Percentiles rank a stretch among this genome's conserved stretches.
Conservation (phyloP, 768 basidiomycete species). For the Boletus eberwhitei region DNA sequence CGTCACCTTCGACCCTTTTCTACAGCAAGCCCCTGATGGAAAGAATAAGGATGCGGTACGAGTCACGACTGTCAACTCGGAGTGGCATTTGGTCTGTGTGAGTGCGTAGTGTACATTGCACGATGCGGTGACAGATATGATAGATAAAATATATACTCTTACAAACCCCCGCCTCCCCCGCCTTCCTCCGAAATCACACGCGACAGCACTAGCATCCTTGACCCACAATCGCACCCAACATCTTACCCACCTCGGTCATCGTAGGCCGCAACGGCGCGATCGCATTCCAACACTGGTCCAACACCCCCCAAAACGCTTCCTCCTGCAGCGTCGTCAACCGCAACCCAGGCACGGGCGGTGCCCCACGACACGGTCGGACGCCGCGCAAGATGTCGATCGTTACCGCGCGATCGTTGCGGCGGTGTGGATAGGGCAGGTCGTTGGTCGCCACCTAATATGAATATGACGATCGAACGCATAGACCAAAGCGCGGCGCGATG, state of each 20-base stretch:
- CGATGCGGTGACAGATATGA: background rate
- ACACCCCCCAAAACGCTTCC: conserved; percentile 40
- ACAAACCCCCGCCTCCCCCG: background rate
- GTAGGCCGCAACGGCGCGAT: conserved; percentile 38
- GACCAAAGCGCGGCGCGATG: too few species aligned
- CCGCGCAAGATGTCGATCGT: conserved; percentile 54
- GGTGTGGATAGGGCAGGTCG: conserved; percentile 48
- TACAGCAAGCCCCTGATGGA: background rate
- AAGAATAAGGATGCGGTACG: background rate
- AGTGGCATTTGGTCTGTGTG: too few species aligned
- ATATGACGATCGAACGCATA: too few species aligned
- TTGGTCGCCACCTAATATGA: conserved; percentile 46
- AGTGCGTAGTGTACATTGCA: background rate
- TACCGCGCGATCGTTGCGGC: conserved; percentile 54
- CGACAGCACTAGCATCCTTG: background rate
- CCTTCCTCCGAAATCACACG: background rate
- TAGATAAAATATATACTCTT: background rate
- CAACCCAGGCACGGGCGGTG: conserved; percentile 19
- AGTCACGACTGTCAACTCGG: too few species aligned
- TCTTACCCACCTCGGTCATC: conserved; percentile 38
- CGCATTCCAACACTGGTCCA: conserved; percentile 46
- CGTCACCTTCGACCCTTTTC: background rate
- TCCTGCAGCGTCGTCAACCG: conserved; percentile 18
- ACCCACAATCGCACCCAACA: conserved; percentile 10
- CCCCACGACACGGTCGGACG: conserved; percentile 42